Conservation (phyloP, 75 land plant species). For the Larix kaempferi region DNA sequence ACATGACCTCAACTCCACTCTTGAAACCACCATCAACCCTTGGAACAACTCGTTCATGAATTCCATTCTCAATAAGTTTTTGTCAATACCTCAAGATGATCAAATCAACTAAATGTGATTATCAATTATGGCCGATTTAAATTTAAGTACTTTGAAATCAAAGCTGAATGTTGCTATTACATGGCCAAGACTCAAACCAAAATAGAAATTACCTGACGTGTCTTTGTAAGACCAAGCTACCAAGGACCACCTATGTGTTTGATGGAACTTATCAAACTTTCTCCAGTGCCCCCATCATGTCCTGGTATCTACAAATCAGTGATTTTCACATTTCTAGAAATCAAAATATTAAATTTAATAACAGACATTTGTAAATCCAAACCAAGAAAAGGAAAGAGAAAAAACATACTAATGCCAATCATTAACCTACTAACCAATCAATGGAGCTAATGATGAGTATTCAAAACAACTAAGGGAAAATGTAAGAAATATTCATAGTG, state of each 20-base stretch:
- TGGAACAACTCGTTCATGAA: conserved; percentile 86
- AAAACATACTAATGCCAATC: neutral
- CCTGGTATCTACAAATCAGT: conserved; percentile 74
- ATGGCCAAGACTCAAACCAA: no score
- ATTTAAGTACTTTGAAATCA: neutral
- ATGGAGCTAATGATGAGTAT: no score
- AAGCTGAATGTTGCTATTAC: neutral
- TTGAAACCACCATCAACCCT: no score
- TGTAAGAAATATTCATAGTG: no score
- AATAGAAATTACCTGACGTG: conserved; percentile 1
- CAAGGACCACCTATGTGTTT: conserved; percentile 90
- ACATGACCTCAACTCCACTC: no score
- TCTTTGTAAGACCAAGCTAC: conserved; percentile 93
- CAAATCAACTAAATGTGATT: neutral
- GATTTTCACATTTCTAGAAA: neutral
- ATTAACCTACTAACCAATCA: no score
- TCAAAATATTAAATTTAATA: neutral
- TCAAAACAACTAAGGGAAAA: no score
- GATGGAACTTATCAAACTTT: conserved; percentile 59
- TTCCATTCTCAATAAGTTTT: conserved; percentile 82
- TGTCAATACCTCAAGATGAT: conserved; percentile 19
- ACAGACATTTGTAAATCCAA: no score
- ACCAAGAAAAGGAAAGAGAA: neutral
- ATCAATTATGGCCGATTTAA: neutral
- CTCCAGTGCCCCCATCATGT: conserved; percentile 76